Base-by-base conservation (phyloP, 108 stramenopile genomes). In the Cylindrotheca fusiformis region DNA sequence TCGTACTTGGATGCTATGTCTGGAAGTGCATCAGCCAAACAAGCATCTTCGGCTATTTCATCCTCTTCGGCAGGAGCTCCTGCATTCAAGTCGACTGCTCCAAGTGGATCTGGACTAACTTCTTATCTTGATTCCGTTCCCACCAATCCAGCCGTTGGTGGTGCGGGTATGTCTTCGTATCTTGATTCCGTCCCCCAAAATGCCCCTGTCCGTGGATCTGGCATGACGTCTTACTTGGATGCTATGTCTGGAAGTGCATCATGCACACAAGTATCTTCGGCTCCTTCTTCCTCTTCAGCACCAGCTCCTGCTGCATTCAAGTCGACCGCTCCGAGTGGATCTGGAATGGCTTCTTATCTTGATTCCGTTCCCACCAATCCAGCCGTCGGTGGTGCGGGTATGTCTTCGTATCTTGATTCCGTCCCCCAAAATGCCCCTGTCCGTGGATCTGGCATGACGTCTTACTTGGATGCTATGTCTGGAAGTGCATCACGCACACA, bases 21-120 rank as follows among this genome's bases (percentile, higher is more conserved):
- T 29, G 50, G 50, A 6, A n/a, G 17, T 5, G 53, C 30, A 26
- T 33, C 54, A 21, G 52, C 65, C 32, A 31, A 52, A 55, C 24
- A 45, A 12, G 61, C 48, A 28, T 22, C 48, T 30, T 48, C 67
- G n/a, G 33, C 57, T 28, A 0, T 50, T 27, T 55, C 56, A 3
- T n/a, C 55, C 10, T 48, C 60, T 3, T 22, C 48, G 14, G 1
- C 64, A 14, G 31, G 52, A 21, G 68, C 68, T 4, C 48, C 68
- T 10, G 17, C 55, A 4, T 57, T 57, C 12, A 45, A 4, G 8
- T 48, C 61, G n/a, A 62, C 5, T 6, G 61, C 61, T 29, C 61
- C 61, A 5, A 49, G 47, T 53, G 71, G 71, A 24, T 48, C 71
- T 48, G 71, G 71, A 55, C 50, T 65, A 22, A 65, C 58, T 12